Percentiles rank a stretch among this genome's conserved stretches.
Conservation (phyloP, 192 early-diverging fungal genomes). For the Coemansia sp. region DNA sequence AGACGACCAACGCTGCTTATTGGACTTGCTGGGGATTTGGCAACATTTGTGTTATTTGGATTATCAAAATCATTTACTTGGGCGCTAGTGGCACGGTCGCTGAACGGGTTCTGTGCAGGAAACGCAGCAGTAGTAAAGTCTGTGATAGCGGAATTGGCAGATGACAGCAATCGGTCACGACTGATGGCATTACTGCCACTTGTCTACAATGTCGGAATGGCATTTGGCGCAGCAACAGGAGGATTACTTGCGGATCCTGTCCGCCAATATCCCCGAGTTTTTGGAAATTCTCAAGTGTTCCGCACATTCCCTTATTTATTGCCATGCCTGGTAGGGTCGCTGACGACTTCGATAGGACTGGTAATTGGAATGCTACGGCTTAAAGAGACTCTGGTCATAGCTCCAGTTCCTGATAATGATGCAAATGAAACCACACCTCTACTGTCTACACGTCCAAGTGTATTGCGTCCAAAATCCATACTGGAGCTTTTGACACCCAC, state of each 20-base stretch:
- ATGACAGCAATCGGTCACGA: slow-evolving; percentile 67
- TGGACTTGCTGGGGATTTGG: slow-evolving; percentile 69
- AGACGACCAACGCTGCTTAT: slow-evolving; percentile 71
- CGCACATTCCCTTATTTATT: slow-evolving; percentile 72
- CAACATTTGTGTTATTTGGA: slow-evolving; percentile 71
- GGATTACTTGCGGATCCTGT: slow-evolving; percentile 77
- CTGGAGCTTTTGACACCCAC: not conserved
- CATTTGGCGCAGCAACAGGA: slow-evolving; percentile 68
- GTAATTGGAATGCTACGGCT: not conserved
- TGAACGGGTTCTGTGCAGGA: slow-evolving; percentile 71
- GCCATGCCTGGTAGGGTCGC: slow-evolving; percentile 70
- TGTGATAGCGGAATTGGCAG: slow-evolving; percentile 81
- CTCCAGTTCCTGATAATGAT: not conserved
- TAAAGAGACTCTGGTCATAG: not conserved
- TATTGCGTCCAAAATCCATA: not conserved
- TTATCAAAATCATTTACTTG: slow-evolving; percentile 56
- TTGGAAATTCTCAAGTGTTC: slow-evolving; percentile 60
- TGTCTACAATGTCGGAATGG: slow-evolving; percentile 62
- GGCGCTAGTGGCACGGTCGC: slow-evolving; percentile 60
- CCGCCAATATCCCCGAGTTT: slow-evolving; percentile 58
- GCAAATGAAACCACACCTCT: not conserved
- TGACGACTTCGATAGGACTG: slow-evolving; percentile 6
- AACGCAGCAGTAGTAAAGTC: slow-evolving; percentile 77
- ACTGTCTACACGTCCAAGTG: not conserved
- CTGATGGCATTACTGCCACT: slow-evolving; percentile 73